Evolutionary conservation across 2,329 filamentous ascomycete genomes (phyloP), one percentile per base, ranked within the genome.

Genomic region (Pseudocercospora vitis): DNA sequence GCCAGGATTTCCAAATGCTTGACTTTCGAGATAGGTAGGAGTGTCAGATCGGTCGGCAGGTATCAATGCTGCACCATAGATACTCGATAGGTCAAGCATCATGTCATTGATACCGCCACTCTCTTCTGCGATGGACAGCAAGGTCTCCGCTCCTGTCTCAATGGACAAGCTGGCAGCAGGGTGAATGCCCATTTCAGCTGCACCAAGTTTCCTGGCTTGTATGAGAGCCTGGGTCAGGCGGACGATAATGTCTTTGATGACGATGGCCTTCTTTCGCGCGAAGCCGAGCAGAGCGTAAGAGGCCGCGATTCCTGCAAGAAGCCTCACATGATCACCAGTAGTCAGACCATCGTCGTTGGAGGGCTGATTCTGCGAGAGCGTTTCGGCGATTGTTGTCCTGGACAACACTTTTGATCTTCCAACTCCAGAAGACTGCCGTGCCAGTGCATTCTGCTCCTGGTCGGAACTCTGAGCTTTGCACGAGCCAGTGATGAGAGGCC

Each of bases 121-220:
- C 35, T 65, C 63, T 19, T 61, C 60, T 1, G 55, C 57, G 11
- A 51, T 52, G 8, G 48, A 46, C 7, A 59, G 23, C 5, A 66
- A 48, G 3, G 50, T 55, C n/a, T 63, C 59, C 3, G 55, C 45
- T n/a, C 59, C 63, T 59, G 84, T 87, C 24, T 94, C 75, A 9
- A 86, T 85, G 21, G 90, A 85, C 47, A 96, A 76, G 0, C 90
- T 91, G 7, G 92, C 90, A 14, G 92, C 92, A 33, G 94, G 94
- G 72, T 97, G 92, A 29, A 99, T 89, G 3, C 92, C 94, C 65
- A 94, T 89, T 68, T 97, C 94, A n/a, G 94, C 91, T 33, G 94
- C 94, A 26, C 92, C 92, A 44, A 92, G 81, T 42, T 95, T 96
- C 32, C 94, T 83, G 12, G 94, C 94, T 71, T 96, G 90, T 3